Percentiles rank a stretch among this genome's conserved stretches.
These are phyloP conservation scores for Eucalyptus curtisii DNA, from an alignment of 345 rosid species.

Conservation along the genomic window DNA sequence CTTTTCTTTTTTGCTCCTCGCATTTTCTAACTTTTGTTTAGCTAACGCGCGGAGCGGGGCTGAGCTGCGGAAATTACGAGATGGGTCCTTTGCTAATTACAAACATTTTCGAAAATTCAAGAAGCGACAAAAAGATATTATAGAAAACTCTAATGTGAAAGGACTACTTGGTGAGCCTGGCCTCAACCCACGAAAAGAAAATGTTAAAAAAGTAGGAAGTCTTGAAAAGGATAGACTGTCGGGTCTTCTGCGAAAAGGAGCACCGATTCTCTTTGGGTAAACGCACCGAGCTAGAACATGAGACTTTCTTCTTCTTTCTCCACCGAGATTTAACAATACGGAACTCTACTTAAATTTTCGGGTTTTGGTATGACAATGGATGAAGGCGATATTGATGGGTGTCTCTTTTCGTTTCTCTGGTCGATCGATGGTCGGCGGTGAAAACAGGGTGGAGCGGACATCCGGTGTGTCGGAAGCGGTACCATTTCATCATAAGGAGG, in stretches of 20 bases:
- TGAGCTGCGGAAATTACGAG: background rate
- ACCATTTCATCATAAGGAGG: constrained; percentile 60
- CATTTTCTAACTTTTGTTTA: background rate
- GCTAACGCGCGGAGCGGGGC: background rate
- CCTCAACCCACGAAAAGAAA: background rate
- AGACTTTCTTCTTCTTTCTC: background rate
- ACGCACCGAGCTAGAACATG: background rate
- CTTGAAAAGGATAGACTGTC: background rate
- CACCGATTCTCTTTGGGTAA: background rate
- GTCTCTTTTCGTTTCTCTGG: background rate
- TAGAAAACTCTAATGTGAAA: background rate
- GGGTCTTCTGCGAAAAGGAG: background rate
- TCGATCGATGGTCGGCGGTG: background rate
- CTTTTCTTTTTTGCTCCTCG: background rate
- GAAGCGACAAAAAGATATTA: background rate
- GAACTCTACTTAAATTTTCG: background rate
- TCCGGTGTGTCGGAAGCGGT: constrained; percentile 66
- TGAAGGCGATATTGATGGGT: background rate
- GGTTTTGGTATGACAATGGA: background rate
- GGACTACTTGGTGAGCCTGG: background rate
- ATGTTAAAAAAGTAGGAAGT: background rate
- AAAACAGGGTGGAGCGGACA: constrained; percentile 69
- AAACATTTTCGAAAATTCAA: background rate
- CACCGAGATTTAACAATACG: background rate
- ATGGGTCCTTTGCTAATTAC: background rate